phyloP scores from a whole-genome alignment of 2,329 filamentous ascomycete genomes.

The Neopestalotiopsis sp. region DNA sequence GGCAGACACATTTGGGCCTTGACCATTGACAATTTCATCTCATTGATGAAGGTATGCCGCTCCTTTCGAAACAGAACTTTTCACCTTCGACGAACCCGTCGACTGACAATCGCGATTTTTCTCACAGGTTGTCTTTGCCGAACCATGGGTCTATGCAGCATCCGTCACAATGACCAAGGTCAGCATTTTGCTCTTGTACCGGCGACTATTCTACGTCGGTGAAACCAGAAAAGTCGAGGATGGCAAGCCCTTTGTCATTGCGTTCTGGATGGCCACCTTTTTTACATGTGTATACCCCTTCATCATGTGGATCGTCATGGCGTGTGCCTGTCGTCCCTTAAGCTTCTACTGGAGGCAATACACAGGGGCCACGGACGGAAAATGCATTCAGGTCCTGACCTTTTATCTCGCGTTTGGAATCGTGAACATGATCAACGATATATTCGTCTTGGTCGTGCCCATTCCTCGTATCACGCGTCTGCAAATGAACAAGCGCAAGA shows the following conservation, averaged over 20 bases:
- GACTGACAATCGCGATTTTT: slow-evolving; percentile 1
- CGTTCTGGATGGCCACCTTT: slow-evolving; percentile 27
- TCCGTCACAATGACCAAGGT: slow-evolving; percentile 37
- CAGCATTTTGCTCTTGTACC: slow-evolving; percentile 39
- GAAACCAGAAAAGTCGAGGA: slow-evolving; percentile 19
- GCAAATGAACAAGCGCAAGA: slow-evolving; percentile 35
- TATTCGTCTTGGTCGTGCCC: slow-evolving; percentile 37
- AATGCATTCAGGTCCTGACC: slow-evolving; percentile 25
- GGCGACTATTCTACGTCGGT: slow-evolving; percentile 37
- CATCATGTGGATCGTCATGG: slow-evolving; percentile 29
- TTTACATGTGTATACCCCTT: slow-evolving; percentile 34
- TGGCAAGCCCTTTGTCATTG: slow-evolving; percentile 27
- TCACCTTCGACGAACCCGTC: no score
- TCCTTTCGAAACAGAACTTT: not conserved
- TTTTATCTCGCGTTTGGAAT: slow-evolving; percentile 35
- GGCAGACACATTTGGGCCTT: slow-evolving; percentile 30
- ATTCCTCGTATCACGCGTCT: slow-evolving; percentile 36
- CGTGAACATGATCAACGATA: slow-evolving; percentile 35
- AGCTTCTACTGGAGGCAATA: slow-evolving; percentile 34
- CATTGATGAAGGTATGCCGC: slow-evolving; percentile 27
- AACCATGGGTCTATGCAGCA: slow-evolving; percentile 37
- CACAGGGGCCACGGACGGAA: slow-evolving; percentile 25
- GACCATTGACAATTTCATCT: slow-evolving; percentile 22
- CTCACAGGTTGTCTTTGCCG: slow-evolving; percentile 35
- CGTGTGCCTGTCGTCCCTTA: slow-evolving; percentile 28